Evolutionary conservation across 164 flowering plant species (phyloP).

Genomic region (Berberis thunbergii): DNA sequence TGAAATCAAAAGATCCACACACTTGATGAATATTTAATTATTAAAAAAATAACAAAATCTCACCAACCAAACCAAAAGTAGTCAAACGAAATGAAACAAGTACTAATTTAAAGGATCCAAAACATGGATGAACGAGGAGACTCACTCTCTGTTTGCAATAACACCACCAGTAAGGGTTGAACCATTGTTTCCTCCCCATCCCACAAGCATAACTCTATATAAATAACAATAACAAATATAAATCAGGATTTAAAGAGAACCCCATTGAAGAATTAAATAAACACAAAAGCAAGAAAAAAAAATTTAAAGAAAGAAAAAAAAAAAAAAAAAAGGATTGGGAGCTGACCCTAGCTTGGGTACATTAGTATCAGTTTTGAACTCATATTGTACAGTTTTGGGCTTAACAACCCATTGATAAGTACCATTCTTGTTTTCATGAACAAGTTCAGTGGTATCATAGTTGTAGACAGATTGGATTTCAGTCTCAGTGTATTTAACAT

Average conservation of each 20-base stretch:
- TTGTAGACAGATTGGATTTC: slow-evolving; percentile 76
- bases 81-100: not conserved
- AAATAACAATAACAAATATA: slow-evolving; percentile 2
- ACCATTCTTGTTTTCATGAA: slow-evolving; percentile 78
- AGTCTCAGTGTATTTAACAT: slow-evolving; percentile 72
- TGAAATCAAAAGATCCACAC: slow-evolving; percentile 4
- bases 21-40: not conserved
- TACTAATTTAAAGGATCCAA: not conserved
- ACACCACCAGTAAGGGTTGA: slow-evolving; percentile 90
- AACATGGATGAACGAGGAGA: slow-evolving; percentile 1
- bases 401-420: slow-evolving; percentile 82
- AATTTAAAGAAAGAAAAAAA: not conserved
- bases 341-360: slow-evolving; percentile 89
- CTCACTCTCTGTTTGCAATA: slow-evolving; percentile 91
- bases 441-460: slow-evolving; percentile 90
- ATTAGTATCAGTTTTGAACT: slow-evolving; percentile 74
- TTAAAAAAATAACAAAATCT: not conserved
- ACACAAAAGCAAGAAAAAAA: not conserved
- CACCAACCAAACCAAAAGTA: not conserved
- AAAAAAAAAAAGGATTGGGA: not conserved
- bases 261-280: not conserved
- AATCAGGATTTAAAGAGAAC: not conserved
- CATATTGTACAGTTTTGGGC: slow-evolving; percentile 81
- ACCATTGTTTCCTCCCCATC: slow-evolving; percentile 99
- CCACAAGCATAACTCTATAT: slow-evolving; percentile 93